Percentiles rank a stretch among this genome's conserved stretches.
Conservation (phyloP, 352 stramenopile genomes). For the Phytophthora fragariaefolia region DNA sequence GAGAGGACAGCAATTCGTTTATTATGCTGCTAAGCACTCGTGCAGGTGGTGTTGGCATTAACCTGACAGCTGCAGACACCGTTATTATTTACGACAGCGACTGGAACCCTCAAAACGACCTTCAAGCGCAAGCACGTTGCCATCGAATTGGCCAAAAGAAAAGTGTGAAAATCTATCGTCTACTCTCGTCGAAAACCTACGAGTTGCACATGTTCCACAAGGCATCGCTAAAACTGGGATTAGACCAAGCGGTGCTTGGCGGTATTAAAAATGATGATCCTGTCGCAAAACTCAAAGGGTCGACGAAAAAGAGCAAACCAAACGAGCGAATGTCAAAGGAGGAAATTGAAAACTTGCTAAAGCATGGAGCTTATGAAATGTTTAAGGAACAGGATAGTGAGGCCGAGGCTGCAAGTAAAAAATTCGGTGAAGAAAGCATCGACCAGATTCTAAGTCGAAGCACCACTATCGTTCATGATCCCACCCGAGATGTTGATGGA, state of each 20-base stretch:
- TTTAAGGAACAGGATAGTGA: conserved; percentile 93
- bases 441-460: conserved; percentile 96
- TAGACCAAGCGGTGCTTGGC: conserved; percentile 93
- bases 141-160: conserved; percentile 95
- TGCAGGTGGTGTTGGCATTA: conserved; percentile 98
- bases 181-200: conserved; percentile 93
- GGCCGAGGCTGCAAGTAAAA: conserved; percentile 93
- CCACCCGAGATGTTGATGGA: conserved; percentile 53
- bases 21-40: conserved; percentile 99
- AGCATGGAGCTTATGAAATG: conserved; percentile 94
- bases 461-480: conserved; percentile 90
- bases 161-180: conserved; percentile 93
- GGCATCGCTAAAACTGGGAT: conserved; percentile 91
- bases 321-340: conserved; percentile 83
- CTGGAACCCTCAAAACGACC: conserved; percentile 98
- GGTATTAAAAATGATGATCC: conserved; percentile 80
- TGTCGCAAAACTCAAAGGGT: conserved; percentile 49
- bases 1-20: conserved; percentile 82
- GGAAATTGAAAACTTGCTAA: conserved; percentile 93
- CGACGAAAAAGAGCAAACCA: conserved; percentile 40
- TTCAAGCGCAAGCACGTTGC: conserved; percentile 92
- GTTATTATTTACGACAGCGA: conserved; percentile 98
- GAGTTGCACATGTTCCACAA: conserved; percentile 95
- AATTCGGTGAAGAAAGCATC: conserved; percentile 98
- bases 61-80: conserved; percentile 92